phyloP scores from a whole-genome alignment of 768 basidiomycete genomes.

The Rhodotorula paludigena region DNA sequence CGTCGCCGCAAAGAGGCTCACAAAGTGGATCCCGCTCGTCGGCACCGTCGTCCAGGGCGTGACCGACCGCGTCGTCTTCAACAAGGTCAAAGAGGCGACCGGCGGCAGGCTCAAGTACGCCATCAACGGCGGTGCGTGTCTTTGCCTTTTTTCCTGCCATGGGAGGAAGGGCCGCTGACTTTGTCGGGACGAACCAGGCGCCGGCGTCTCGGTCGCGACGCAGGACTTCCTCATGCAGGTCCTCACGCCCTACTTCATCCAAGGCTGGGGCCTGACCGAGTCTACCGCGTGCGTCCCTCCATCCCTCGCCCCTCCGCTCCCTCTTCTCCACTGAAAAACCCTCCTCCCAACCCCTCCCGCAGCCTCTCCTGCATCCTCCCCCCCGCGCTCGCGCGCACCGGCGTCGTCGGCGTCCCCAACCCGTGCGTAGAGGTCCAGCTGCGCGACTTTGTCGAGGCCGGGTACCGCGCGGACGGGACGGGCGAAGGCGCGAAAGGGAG shows the following conservation, averaged over 20 bases:
- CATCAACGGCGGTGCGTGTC: slow-evolving; percentile 59
- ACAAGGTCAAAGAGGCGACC: slow-evolving; percentile 70
- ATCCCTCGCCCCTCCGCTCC: no score
- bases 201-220: slow-evolving; percentile 74
- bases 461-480: slow-evolving; percentile 55
- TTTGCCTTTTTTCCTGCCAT: neutral
- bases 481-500: slow-evolving; percentile 27
- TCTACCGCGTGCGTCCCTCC: slow-evolving; percentile 55
- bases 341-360: neutral
- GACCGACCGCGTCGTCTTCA: slow-evolving; percentile 71
- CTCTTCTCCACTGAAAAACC: neutral
- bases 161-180: neutral
- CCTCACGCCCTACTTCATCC: slow-evolving; percentile 67
- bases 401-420: slow-evolving; percentile 75
- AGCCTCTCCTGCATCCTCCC: slow-evolving; percentile 77
- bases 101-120: slow-evolving; percentile 81
- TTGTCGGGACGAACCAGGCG: slow-evolving; percentile 44
- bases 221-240: slow-evolving; percentile 82
- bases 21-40: slow-evolving; percentile 59
- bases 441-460: slow-evolving; percentile 72
- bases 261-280: slow-evolving; percentile 88
- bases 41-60: slow-evolving; percentile 49
- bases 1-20: slow-evolving; percentile 64
- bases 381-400: slow-evolving; percentile 69
- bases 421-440: slow-evolving; percentile 86